Evolutionary conservation across 768 basidiomycete species (phyloP), one percentile per base, ranked within the genome.

Genomic region (Podaxis sp.): DNA sequence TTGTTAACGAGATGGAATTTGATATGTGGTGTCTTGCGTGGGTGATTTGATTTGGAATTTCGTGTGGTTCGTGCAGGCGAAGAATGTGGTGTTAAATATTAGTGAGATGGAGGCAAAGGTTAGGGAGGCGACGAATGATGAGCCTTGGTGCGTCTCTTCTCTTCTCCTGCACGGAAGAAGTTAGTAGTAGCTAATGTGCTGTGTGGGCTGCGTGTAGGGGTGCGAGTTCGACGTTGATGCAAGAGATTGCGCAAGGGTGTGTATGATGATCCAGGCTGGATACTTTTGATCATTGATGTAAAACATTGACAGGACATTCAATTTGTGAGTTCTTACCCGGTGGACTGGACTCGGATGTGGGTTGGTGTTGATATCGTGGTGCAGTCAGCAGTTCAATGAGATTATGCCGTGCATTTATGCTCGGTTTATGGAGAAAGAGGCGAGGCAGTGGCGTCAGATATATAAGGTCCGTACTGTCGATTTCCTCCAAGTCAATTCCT

Each of bases 91-190:
- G 20, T 83, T 99, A 68, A 99, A 99, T 77, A 83, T 98, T 64
- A 93, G 90, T 68, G 96, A 98, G 78, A 96, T 93, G 87, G 96
- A 99, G 75, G 91, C 91, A 7, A 99, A 97, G 77, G 96, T 99
- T 17, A 82, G 87, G 66, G 96, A 98, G 64, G 97, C 96, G 1
- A 99, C 97, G 0, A 99, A 98, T 64, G 95, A 98, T 69, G 97
- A 99, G 66, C 90, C 97, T 61, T 99, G 97, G 96, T 97, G 72
- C 67, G 86, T 77, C n/a, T n/a, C n/a, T 50, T 20, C 13, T 48
- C 36, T 26, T 40, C 12, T 8, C 3, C 13, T 10, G 20, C 13
- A 7, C 26, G 38, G 13, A 17, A 20, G 38, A 56, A 7, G n/a
- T 8, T 33, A 33, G 33, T 33, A 17, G 8, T 51, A 26, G 49